phyloP scores from a whole-genome alignment of 768 basidiomycete species.

The Russula sp. region DNA sequence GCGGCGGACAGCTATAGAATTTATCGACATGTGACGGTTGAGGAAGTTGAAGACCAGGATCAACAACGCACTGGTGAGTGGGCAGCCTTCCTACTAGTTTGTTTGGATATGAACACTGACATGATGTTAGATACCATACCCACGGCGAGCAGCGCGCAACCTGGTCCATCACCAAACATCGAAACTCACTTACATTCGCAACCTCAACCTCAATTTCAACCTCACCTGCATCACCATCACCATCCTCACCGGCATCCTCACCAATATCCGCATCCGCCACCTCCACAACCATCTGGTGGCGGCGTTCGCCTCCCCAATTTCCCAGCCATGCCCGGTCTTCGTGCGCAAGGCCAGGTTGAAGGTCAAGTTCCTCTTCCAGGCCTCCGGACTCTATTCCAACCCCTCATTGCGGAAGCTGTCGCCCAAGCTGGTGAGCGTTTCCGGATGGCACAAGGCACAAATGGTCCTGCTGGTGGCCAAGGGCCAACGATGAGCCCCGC shows the following conservation, averaged over 20 bases:
- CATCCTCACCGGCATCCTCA: background rate
- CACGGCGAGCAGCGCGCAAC: background rate
- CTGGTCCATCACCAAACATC: background rate
- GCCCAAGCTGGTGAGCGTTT: constrained; percentile 13
- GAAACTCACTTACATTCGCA: constrained; percentile 1
- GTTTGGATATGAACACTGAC: background rate
- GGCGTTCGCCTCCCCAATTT: constrained; percentile 7
- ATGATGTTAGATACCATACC: background rate
- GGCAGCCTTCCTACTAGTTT: background rate
- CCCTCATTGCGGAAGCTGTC: constrained; percentile 12
- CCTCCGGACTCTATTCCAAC: constrained; percentile 19
- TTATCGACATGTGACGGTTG: constrained; percentile 8
- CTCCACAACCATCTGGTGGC: background rate
- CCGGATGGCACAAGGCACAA: constrained; percentile 7
- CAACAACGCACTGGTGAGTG: constrained; percentile 10
- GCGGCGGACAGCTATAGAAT: background rate
- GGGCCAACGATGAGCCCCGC: constrained; percentile 1
- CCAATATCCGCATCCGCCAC: background rate
- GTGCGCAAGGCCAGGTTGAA: constrained; percentile 16
- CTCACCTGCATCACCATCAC: background rate
- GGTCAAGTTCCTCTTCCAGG: constrained; percentile 18
- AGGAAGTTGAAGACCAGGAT: constrained; percentile 13
- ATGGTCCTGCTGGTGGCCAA: background rate
- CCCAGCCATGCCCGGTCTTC: constrained; percentile 13
- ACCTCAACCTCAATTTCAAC: background rate